phyloP scores from a whole-genome alignment of 441 rosid genomes.

The Brassica hybrid region DNA sequence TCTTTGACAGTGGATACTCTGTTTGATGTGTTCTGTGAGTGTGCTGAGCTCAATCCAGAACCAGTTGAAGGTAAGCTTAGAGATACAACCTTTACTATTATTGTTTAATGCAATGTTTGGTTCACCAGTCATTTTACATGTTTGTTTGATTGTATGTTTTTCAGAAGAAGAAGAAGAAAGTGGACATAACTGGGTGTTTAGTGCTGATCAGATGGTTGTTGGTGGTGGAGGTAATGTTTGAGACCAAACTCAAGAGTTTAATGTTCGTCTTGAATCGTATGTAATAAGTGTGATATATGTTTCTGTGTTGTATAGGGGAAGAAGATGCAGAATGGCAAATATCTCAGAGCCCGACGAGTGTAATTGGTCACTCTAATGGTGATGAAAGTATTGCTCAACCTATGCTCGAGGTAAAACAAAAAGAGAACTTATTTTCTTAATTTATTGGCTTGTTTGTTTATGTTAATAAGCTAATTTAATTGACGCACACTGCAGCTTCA shows the following conservation, averaged over 20 bases:
- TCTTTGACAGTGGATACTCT: conserved; percentile 71
- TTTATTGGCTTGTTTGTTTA: not conserved
- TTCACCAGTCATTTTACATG: conserved; percentile 4
- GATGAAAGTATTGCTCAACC: conserved; percentile 64
- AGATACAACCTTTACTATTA: not conserved
- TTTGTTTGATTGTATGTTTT: conserved; percentile 13
- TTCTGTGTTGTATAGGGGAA: conserved; percentile 42
- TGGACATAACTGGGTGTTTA: conserved; percentile 68
- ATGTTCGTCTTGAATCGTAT: conserved; percentile 3
- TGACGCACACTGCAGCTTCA: conserved; percentile 57
- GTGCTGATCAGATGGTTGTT: conserved; percentile 71
- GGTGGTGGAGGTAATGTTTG: conserved; percentile 51
- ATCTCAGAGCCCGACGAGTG: conserved; percentile 54
- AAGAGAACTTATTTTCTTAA: too few species aligned
- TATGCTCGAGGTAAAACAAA: conserved; percentile 82
- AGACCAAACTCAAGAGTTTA: not conserved
- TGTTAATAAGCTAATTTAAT: not conserved
- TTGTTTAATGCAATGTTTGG: not conserved
- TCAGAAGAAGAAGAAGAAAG: conserved; percentile 48
- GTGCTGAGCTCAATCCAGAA: conserved; percentile 95
- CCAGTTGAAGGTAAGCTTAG: conserved; percentile 66
- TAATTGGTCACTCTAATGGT: conserved; percentile 87
- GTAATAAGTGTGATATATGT: not conserved
- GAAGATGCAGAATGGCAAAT: conserved; percentile 60
- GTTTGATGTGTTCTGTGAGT: conserved; percentile 83